phyloP scores from a whole-genome alignment of 2,329 filamentous ascomycete species.

The Arthrobotrys sphaeroides region DNA sequence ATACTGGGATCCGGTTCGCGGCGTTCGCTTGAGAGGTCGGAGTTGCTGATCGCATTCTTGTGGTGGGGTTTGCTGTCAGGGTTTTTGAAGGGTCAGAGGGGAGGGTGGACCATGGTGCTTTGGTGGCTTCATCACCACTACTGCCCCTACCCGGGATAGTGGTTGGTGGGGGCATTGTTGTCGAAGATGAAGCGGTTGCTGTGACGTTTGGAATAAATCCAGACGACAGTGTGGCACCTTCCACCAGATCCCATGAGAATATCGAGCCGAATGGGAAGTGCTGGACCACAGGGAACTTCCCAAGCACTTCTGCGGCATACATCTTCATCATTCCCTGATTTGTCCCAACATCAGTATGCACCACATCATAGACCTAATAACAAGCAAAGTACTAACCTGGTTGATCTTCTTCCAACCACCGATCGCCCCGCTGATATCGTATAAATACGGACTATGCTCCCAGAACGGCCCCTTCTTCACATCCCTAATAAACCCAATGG shows the following conservation, averaged over 20 bases:
- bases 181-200: conserved; percentile 12
- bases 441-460: conserved; percentile 94
- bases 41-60: conserved; percentile 29
- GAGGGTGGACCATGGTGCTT: conserved; percentile 51
- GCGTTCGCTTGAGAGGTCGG: conserved; percentile 32
- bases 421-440: conserved; percentile 89
- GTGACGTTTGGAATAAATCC: background rate
- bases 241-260: conserved; percentile 71
- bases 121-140: conserved; percentile 17
- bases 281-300: conserved; percentile 98
- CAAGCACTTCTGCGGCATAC: conserved; percentile 95
- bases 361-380: background rate
- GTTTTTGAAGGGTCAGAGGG: conserved; percentile 23
- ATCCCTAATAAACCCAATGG: conserved; percentile 95
- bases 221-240: conserved; percentile 7
- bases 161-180: conserved; percentile 20
- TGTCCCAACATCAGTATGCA: background rate
- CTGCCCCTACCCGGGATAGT: background rate
- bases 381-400: conserved; percentile 66
- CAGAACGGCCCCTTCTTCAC: conserved; percentile 97
- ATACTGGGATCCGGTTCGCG: conserved; percentile 14
- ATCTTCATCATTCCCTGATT: conserved; percentile 94
- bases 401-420: conserved; percentile 99
- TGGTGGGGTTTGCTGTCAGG: conserved; percentile 1
- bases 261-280: conserved; percentile 86